These are phyloP conservation scores for Fraxinus anomala DNA, from an alignment of 257 asterid species.

Conservation along the genomic window DNA sequence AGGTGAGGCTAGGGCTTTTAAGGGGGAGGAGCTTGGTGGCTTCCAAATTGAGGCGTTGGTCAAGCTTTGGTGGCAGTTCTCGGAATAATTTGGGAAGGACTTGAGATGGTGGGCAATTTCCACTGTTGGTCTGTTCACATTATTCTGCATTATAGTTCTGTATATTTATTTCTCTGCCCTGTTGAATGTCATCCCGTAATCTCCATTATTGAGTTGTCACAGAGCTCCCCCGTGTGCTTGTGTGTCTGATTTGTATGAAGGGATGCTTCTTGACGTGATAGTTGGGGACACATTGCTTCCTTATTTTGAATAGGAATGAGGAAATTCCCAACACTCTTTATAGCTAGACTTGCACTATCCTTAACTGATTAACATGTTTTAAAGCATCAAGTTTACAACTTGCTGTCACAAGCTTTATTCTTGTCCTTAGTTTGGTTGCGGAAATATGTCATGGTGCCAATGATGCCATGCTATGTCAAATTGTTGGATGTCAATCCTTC, in stretches of 20 bases:
- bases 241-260: constrained; percentile 16
- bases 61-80: constrained; percentile 62
- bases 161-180: constrained; percentile 6
- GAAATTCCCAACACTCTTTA: constrained; percentile 24
- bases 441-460: constrained; percentile 9
- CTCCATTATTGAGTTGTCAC: neutral
- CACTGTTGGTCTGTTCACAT: constrained; percentile 25
- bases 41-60: constrained; percentile 69
- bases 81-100: constrained; percentile 42
- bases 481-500: constrained; percentile 12
- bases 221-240: neutral
- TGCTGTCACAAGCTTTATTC: neutral
- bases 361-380: constrained; percentile 12
- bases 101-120: constrained; percentile 29
- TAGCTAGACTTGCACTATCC: constrained; percentile 11
- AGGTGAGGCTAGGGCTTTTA: constrained; percentile 60
- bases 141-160: constrained; percentile 16
- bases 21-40: constrained; percentile 63
- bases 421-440: neutral
- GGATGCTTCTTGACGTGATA: neutral
- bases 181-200: constrained; percentile 8
- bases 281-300: neutral
- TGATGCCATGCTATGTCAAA: neutral
- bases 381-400: neutral
- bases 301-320: constrained; percentile 2